phyloP scores from a whole-genome alignment of 2,329 filamentous ascomycete genomes.

The Paraconiothyrium brasiliense region DNA sequence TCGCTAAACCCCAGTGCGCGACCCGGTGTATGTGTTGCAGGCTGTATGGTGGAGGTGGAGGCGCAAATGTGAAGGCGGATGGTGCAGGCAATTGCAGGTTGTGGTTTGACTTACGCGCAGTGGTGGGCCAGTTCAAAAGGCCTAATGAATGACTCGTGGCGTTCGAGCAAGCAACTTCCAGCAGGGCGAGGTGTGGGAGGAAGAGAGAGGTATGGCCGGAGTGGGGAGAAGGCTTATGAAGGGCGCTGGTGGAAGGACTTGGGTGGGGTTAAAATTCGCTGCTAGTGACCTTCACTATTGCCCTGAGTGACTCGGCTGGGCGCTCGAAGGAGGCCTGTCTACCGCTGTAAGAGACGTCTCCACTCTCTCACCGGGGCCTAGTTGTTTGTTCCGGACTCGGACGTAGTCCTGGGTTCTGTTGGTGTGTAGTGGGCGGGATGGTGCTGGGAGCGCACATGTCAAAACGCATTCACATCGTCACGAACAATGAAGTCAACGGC shows the following conservation, averaged over 20 bases:
- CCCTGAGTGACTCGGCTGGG: constrained; percentile 38
- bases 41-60: constrained; percentile 25
- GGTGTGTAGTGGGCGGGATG: constrained; percentile 2
- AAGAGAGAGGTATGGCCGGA: constrained; percentile 31
- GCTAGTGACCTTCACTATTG: constrained; percentile 45
- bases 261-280: constrained; percentile 49
- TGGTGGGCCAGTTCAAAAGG: constrained; percentile 34
- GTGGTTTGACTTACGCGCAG: constrained; percentile 39
- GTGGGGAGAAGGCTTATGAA: constrained; percentile 48
- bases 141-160: constrained; percentile 34
- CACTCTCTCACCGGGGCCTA: constrained; percentile 28
- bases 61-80: constrained; percentile 17
- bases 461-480: constrained; percentile 19
- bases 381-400: constrained; percentile 31
- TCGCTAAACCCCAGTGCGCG: constrained; percentile 37
- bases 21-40: constrained; percentile 24
- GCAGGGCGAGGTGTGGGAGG: constrained; percentile 24
- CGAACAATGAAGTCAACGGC: constrained; percentile 29
- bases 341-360: constrained; percentile 30
- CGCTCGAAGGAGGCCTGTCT: constrained; percentile 33
- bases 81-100: constrained; percentile 26
- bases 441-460: constrained; percentile 31
- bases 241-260: constrained; percentile 27
- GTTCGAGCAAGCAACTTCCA: constrained; percentile 43
- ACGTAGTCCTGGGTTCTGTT: constrained; percentile 25